A percentile compares a stretch with the other conserved stretches of the same genome.
These are phyloP conservation scores for Cercospora zeina DNA, from an alignment of 2,329 filamentous ascomycete genomes.

Conservation along the genomic window DNA sequence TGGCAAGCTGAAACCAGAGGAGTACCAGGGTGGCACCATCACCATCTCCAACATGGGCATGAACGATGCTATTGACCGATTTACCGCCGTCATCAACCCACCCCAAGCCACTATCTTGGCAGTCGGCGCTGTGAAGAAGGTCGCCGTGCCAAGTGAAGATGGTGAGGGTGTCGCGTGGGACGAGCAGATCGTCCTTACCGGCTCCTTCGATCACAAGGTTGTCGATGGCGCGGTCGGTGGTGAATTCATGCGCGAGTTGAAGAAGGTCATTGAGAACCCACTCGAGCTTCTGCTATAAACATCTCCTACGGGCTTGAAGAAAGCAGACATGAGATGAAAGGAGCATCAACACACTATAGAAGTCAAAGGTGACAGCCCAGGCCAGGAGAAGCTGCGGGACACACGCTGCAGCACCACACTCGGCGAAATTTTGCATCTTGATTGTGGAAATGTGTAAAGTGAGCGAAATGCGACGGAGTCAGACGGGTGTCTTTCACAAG, in stretches of 20 bases:
- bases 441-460: constrained; percentile 27
- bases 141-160: constrained; percentile 83
- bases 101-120: constrained; percentile 94
- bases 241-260: constrained; percentile 95
- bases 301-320: neutral
- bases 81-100: constrained; percentile 98
- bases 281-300: constrained; percentile 83
- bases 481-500: constrained; percentile 14
- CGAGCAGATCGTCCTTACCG: constrained; percentile 93
- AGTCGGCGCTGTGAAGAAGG: constrained; percentile 93
- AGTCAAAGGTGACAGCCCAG: constrained; percentile 14
- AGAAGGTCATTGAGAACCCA: constrained; percentile 97
- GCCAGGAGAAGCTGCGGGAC: constrained; percentile 4
- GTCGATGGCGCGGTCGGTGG: constrained; percentile 94
- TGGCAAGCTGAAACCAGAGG: constrained; percentile 98
- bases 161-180: constrained; percentile 81
- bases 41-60: constrained; percentile 99
- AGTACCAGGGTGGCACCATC: constrained; percentile 98
- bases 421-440: constrained; percentile 19
- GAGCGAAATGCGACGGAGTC: constrained; percentile 22
- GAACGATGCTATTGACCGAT: constrained; percentile 94
- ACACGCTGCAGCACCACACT: constrained; percentile 5
- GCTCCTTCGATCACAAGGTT: constrained; percentile 98
- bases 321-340: constrained; percentile 4
- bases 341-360: constrained; percentile 20